Evolutionary conservation across 2,329 filamentous ascomycete species (phyloP).

Genomic region (Apiospora marii): DNA sequence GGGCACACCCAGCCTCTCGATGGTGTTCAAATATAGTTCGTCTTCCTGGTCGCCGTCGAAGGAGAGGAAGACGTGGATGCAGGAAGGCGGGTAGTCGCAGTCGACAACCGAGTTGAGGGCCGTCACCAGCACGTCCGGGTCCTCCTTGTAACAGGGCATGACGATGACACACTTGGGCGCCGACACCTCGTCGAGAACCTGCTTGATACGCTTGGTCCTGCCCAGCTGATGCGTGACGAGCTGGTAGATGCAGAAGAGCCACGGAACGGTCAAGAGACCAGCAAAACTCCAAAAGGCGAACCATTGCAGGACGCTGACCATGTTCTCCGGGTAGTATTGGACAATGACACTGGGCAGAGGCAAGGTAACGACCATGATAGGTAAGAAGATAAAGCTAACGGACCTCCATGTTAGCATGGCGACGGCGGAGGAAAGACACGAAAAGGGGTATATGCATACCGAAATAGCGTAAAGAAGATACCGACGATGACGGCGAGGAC

Average conservation of each 20-base stretch:
- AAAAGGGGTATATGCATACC: constrained; percentile 58
- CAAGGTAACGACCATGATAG: constrained; percentile 92
- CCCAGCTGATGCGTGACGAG: constrained; percentile 88
- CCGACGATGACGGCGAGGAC: constrained; percentile 80
- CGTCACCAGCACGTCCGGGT: constrained; percentile 81
- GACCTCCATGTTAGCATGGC: constrained; percentile 29
- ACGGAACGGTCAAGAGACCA: constrained; percentile 83
- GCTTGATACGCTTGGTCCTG: constrained; percentile 81
- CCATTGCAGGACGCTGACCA: constrained; percentile 84
- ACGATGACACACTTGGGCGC: constrained; percentile 95
- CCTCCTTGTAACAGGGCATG: constrained; percentile 96
- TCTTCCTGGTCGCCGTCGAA: constrained; percentile 93
- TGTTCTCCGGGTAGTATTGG: constrained; percentile 71
- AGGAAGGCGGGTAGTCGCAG: constrained; percentile 90
- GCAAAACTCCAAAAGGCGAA: constrained; percentile 97
- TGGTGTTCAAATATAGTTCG: constrained; percentile 86
- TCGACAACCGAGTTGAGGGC: constrained; percentile 92
- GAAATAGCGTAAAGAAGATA: constrained; percentile 74
- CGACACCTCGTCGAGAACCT: constrained; percentile 81
- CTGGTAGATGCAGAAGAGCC: constrained; percentile 92
- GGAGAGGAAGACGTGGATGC: constrained; percentile 93
- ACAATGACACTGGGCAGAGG: constrained; percentile 79
- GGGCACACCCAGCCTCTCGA: constrained; percentile 84
- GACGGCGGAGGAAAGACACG: constrained; percentile 1
- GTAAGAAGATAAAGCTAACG: constrained; percentile 80